Base-by-base conservation (phyloP, 1,284 basidiomycete genomes). In the Butyriboletus appendiculatus region DNA sequence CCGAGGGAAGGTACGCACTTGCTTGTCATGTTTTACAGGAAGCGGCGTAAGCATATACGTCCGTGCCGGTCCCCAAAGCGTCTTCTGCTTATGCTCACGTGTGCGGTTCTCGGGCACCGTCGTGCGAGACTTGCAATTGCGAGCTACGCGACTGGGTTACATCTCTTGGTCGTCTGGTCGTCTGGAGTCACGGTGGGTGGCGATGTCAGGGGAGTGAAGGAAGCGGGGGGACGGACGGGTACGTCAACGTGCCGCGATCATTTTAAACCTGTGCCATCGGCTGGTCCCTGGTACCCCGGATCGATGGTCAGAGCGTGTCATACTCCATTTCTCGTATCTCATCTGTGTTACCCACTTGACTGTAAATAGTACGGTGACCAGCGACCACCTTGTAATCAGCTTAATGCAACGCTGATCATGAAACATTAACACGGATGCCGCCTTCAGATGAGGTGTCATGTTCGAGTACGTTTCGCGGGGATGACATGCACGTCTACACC, bases 61-160 rank as follows among this genome's bases (percentile, higher is more conserved):
- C 89, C 37, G 80, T 99, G 32, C 97, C 98, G 66, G 92, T 94
- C 1, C 78, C 98, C 9, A 96, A 96, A 99, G 69, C 83, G 94
- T 26, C 88, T 90, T 15, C 86, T 24, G 6, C 24, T 98, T 51
- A 80, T 86, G n/a, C 75, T 98, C 14, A 96, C 96, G 0, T 83
- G 90, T 22, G 80, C 87, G 16, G 89, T 99, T 47, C 82, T 98
- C 18, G 92, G 92, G 35, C 95, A 94, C 69, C 87, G 94, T 46
- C 82, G 92, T 24, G 86, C 93, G 38, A 79, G 94, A 60, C 86
- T 88, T 22, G 81, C 88, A 26, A 95, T 96, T 68, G 84, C n/a
- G n/a, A n/a, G n/a, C n/a, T n/a, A 97, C 72, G 89, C 94, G 5
- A 73, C 90, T 15, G 81, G 78, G 7, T 70, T 96, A 18, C 94